Base-by-base conservation (phyloP, 495 filamentous ascomycete species). In the Hypoxylon cercidicola region DNA sequence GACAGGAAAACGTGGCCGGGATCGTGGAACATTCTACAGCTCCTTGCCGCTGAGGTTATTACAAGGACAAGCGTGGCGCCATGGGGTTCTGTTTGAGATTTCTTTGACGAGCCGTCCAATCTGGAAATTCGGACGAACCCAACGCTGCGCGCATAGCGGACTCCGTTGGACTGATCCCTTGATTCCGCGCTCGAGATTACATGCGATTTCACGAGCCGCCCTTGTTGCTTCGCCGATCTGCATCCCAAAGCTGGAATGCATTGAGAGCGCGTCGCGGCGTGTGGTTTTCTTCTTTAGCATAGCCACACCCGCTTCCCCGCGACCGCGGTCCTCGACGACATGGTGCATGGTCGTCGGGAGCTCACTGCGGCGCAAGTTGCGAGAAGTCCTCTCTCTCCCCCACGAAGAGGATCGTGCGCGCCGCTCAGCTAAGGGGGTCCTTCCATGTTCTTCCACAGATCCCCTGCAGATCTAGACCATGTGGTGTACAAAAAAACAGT, bases 11-110 rank as follows among this genome's bases (percentile, higher is more conserved):
- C 47, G 41, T 46, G 35, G 49, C 65, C 43, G 45, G 59, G 60
- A 34, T 68, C 39, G 43, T 60, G 23, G 65, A 68, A 68, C 43
- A 68, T 68, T 68, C 60, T 68, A 55, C 55, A 46, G 30, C 16
- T 40, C 43, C 21, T 50, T 55, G 16, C 43, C 48, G 43, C 23
- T 34, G 44, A 23, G 20, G 47, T 55, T 37, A 63, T 63, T 63
- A 32, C 49, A 56, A 59, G 55, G 59, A 67, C 23, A 67, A 43
- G 41, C 44, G 49, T 54, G 55, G 55, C 60, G 65, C 60, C 60
- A 51, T 21, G 25, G 59, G 55, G 18, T 40, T 25, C 19, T 55
- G 65, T 68, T 63, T 68, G 65, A 63, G 60, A 52, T 55, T 5
- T 55, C 37, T 52, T 56, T 25, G 39, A 51, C 32, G 59, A 7